Evolutionary conservation across 2,329 filamentous ascomycete genomes (phyloP).

Genomic region (Saccharata proteae): DNA sequence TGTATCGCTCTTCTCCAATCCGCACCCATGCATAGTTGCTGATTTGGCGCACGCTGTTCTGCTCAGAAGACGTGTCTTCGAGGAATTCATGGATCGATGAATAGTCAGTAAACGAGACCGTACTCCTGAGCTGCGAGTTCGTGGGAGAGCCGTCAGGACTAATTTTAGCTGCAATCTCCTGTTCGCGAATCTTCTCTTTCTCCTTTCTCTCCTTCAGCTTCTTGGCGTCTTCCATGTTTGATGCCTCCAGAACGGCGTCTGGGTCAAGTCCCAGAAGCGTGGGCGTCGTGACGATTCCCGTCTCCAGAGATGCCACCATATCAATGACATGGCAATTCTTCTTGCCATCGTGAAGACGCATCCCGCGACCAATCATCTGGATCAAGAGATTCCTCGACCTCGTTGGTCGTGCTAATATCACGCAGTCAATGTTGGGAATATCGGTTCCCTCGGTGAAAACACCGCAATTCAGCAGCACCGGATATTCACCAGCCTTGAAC

Average conservation of each 20-base stretch:
- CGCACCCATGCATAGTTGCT: slow-evolving; percentile 76
- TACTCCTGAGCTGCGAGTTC: slow-evolving; percentile 30
- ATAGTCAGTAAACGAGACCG: slow-evolving; percentile 78
- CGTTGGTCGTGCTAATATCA: slow-evolving; percentile 78
- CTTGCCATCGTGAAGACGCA: slow-evolving; percentile 72
- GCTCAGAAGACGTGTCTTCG: slow-evolving; percentile 65
- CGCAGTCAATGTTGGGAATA: slow-evolving; percentile 92
- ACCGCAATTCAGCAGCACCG: slow-evolving; percentile 85
- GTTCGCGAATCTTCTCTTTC: slow-evolving; percentile 26
- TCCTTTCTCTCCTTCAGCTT: slow-evolving; percentile 40
- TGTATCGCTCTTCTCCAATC: slow-evolving; percentile 55
- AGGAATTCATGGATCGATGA: slow-evolving; percentile 86
- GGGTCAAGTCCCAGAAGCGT: slow-evolving; percentile 91
- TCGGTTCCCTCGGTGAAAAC: slow-evolving; percentile 97
- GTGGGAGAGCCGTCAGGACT: slow-evolving; percentile 39
- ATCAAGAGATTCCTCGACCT: slow-evolving; percentile 85
- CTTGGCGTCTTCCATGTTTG: slow-evolving; percentile 50
- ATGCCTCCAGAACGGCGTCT: slow-evolving; percentile 58
- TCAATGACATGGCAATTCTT: slow-evolving; percentile 89
- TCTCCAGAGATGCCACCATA: slow-evolving; percentile 76
- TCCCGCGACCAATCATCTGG: slow-evolving; percentile 94
- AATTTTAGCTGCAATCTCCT: slow-evolving; percentile 58
- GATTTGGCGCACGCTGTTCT: slow-evolving; percentile 62
- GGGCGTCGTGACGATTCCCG: slow-evolving; percentile 78
- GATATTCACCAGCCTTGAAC: slow-evolving; percentile 67